Base-by-base conservation (phyloP, 305 asterid genomes). In the Fraxinus platypoda region DNA sequence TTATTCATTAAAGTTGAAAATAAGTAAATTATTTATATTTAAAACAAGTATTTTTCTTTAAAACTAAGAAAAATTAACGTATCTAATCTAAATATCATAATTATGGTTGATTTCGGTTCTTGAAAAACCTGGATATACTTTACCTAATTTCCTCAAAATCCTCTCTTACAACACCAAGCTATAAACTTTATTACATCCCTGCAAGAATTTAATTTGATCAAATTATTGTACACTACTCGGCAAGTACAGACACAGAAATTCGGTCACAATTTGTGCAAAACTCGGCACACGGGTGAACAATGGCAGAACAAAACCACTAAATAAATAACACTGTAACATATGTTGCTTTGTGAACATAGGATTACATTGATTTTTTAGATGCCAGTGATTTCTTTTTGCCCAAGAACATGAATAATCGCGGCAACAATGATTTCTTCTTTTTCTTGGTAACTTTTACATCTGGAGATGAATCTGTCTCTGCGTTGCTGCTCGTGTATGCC, bases 401-500 rank as follows among this genome's bases (percentile, higher is more conserved):
- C 74, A 94, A 84, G 84, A 94, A 91, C 98, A 90, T 92, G 86
- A 94, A 88, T 80, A 94, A 80, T 78, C 91, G 78, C 1, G 98
- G 98, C 84, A 94, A 91, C 87, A 91, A 86, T 30, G 95, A 87
- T 77, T 83, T 92, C 89, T 91, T 94, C 92, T 92, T 94, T 84
- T 91, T 94, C 93, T 85, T 90, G 0, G 80, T 41, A 31, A 15
- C 85, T 78, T 76, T 89, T 33, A 46, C 75, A 6, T 89, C 94
- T 2, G 92, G 92, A 1, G 90, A 79, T 0, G 93, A 78, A 43
- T 85, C 97, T 0, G 89, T 79, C 43, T 88, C 92, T 17, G 90
- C 87, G 84, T 83, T 85, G 83, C 87, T 86, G 31, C 74, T 66
- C 74, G 83, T 78, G 4, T 73, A 7, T 4, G 90, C 76, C 82